Evolutionary conservation across 2,329 filamentous ascomycete species (phyloP).

Genomic region (Claviceps maximensis): DNA sequence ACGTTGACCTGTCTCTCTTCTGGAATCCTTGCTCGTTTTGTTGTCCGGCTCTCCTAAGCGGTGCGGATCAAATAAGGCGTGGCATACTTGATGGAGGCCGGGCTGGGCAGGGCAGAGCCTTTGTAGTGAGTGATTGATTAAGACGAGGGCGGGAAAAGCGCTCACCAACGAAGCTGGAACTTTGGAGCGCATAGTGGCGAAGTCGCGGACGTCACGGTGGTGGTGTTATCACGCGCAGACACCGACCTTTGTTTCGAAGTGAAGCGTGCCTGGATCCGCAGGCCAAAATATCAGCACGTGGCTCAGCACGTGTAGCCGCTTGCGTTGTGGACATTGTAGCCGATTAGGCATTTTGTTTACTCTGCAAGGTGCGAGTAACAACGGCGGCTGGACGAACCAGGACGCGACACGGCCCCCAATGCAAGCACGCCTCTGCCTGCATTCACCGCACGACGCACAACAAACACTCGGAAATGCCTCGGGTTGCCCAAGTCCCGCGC

Average conservation of each 20-base stretch:
- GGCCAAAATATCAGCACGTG: constrained; percentile 1
- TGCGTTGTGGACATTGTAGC: neutral
- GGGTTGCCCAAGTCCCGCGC: constrained; percentile 42
- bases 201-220: too few species aligned
- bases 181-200: too few species aligned
- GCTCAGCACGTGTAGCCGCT: neutral
- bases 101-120: neutral
- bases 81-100: too few species aligned
- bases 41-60: too few species aligned
- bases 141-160: too few species aligned
- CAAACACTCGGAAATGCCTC: constrained; percentile 35
- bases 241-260: too few species aligned
- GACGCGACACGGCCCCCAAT: constrained; percentile 5
- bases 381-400: constrained; percentile 3
- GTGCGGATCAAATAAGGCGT: too few species aligned
- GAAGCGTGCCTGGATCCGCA: neutral
- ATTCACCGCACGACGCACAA: neutral
- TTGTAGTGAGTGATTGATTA: neutral
- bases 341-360: constrained; percentile 10
- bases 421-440: constrained; percentile 1
- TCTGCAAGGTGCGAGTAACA: neutral
- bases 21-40: neutral
- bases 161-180: too few species aligned
- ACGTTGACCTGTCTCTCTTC: neutral
- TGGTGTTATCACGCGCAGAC: neutral